phyloP scores from a whole-genome alignment of 1,139 yeast genomes.

The Pichia sp. region DNA sequence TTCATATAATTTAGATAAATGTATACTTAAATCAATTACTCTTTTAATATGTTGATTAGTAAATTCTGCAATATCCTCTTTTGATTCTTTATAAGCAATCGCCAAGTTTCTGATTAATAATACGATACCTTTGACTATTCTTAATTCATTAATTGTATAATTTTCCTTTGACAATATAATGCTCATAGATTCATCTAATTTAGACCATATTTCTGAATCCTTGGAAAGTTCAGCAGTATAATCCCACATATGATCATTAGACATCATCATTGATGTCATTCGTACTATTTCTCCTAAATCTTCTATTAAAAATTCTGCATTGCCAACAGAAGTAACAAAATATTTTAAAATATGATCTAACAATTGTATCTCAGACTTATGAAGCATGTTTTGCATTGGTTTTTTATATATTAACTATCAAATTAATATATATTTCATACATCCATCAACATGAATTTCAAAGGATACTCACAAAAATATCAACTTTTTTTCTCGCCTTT shows the following conservation, averaged over 20 bases:
- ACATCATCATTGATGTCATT: constrained; percentile 13
- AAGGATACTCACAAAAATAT: too few relatives aligned
- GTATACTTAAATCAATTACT: background rate
- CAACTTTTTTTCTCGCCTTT: too few relatives aligned
- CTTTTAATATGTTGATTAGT: background rate
- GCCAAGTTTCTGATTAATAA: constrained; percentile 15
- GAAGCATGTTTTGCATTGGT: background rate
- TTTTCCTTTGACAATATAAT: background rate
- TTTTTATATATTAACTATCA: too few relatives aligned
- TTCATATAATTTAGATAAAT: background rate
- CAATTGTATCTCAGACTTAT: background rate
- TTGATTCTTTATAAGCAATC: constrained; percentile 2
- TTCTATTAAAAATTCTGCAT: background rate
- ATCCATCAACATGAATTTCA: too few relatives aligned
- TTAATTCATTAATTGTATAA: constrained; percentile 2
- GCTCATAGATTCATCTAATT: background rate
- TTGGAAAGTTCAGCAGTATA: constrained; percentile 3
- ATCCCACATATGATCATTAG: constrained; percentile 8
- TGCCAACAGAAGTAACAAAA: constrained; percentile 1
- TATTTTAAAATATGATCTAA: background rate
- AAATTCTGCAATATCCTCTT: background rate
- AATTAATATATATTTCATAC: too few relatives aligned
- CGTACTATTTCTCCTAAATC: constrained; percentile 8
- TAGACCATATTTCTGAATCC: background rate
- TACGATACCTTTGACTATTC: constrained; percentile 14